A percentile compares a stretch with the other conserved stretches of the same genome.
Conservation (phyloP, 306 rosid genomes). For the Carpinus fangiana region DNA sequence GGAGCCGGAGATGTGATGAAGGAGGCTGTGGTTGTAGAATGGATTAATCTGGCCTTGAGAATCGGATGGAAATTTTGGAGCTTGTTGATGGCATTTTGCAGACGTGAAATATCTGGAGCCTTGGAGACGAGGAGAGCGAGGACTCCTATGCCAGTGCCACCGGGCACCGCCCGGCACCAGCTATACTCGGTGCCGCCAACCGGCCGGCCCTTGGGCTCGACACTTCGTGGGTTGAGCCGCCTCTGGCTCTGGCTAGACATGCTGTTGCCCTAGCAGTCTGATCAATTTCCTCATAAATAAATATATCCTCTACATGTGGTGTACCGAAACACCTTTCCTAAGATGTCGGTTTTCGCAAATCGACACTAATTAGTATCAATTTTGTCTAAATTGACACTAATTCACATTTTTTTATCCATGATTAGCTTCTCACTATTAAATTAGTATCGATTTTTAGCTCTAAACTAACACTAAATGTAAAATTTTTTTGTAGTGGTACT, state of each 20-base stretch:
- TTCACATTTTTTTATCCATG: too few relatives aligned
- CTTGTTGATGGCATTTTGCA: slow-evolving; percentile 43
- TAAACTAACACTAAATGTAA: too few relatives aligned
- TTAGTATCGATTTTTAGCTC: too few relatives aligned
- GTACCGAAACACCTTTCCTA: too few relatives aligned
- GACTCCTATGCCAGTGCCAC: slow-evolving; percentile 61
- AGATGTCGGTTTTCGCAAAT: too few relatives aligned
- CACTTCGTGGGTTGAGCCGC: neutral
- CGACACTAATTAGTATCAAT: too few relatives aligned
- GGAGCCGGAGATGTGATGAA: slow-evolving; percentile 39
- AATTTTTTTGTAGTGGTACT: too few relatives aligned
- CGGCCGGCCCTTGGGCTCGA: slow-evolving; percentile 21
- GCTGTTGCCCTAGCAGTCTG: neutral
- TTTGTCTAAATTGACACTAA: too few relatives aligned
- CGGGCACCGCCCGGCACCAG: slow-evolving; percentile 53
- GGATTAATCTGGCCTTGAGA: slow-evolving; percentile 49
- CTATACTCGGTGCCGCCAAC: slow-evolving; percentile 48
- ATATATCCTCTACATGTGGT: too few relatives aligned
- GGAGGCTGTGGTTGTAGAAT: slow-evolving; percentile 19
- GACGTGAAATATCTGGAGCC: slow-evolving; percentile 10
- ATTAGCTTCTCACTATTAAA: too few relatives aligned
- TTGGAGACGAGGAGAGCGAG: slow-evolving; percentile 39
- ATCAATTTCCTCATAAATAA: too few relatives aligned
- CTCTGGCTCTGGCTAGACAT: neutral
- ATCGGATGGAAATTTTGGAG: slow-evolving; percentile 59